Base-by-base conservation (phyloP, 768 basidiomycete species). In the Auricularia heimuer region DNA sequence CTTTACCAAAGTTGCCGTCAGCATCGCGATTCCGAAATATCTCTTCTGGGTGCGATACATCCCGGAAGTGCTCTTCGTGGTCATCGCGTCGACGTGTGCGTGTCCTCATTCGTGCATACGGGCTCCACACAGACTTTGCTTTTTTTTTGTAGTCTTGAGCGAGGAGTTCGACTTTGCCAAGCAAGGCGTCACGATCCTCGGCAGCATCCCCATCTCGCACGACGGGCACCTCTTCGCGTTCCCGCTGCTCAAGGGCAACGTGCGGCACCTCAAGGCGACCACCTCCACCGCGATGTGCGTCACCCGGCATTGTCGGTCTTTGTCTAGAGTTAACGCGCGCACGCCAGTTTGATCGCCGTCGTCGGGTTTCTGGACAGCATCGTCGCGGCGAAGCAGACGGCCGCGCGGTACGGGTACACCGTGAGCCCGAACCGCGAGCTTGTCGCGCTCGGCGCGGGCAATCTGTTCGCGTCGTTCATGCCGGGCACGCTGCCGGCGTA, bases 381-480 rank as follows among this genome's bases (percentile, higher is more conserved):
- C 67, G 93, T 94, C 2, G 91, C 94, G 0, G 96, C 96, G 2
- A 97, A 98, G 71, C 94, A 98, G 73, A 95, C 90, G 66, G 85
- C 86, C 0, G 83, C 85, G 3, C 86, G 87, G 12, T 98, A 88
- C 71, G 90, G 92, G 2, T 88, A 98, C 73, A 83, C 90, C 0
- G 90, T 98, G 68, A 90, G 86, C 68, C 93, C 94, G 0, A 99
- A 98, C 73, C 88, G 97, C 35, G 97, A 99, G 72, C 81, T 98
- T 1, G 95, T 98, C 33, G 97, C 97, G 1, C 79, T 99, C 18
- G 94, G 78, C 54, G 85, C 89, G 11, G 85, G 86, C 12, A 97
- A 97, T 72, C 78, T 96, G 42, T 82, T 77, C 3, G 87, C 80
- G 1, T 88, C 91, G 0, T 88, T 95, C 70, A 77, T 98, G 63